Evolutionary conservation across 2,329 filamentous ascomycete genomes (phyloP).

Genomic region (Coniochaeta pulveracea): DNA sequence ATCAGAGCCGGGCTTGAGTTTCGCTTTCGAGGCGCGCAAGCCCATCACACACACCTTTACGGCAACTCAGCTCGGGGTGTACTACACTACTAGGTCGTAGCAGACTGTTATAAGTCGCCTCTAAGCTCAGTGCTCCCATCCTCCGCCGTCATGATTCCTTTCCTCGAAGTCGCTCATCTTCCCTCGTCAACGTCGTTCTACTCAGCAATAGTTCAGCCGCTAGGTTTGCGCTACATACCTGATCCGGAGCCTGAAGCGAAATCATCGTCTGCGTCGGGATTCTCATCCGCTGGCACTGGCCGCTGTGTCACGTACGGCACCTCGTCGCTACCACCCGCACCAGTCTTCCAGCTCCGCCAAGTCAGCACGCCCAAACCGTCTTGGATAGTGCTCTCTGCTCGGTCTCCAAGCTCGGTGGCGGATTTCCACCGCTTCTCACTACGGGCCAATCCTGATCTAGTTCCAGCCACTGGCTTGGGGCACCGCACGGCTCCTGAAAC

Average conservation of each 20-base stretch:
- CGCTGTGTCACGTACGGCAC: slow-evolving; percentile 31
- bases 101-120: too few relatives aligned
- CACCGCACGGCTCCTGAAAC: background rate
- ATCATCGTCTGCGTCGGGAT: slow-evolving; percentile 2
- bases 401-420: slow-evolving; percentile 52
- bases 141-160: slow-evolving; percentile 30
- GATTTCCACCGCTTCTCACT: slow-evolving; percentile 62
- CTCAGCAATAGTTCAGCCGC: slow-evolving; percentile 63
- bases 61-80: too few relatives aligned
- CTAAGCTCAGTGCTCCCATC: too few relatives aligned
- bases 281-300: slow-evolving; percentile 9
- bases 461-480: background rate
- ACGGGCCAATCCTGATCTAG: slow-evolving; percentile 37
- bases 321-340: slow-evolving; percentile 17
- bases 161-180: slow-evolving; percentile 61
- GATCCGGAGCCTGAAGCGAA: slow-evolving; percentile 16
- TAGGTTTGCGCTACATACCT: slow-evolving; percentile 60
- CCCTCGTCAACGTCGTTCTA: slow-evolving; percentile 77
- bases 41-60: too few relatives aligned
- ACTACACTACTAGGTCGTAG: too few relatives aligned
- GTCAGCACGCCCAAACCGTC: slow-evolving; percentile 28
- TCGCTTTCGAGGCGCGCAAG: too few relatives aligned
- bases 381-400: slow-evolving; percentile 56
- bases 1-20: too few relatives aligned
- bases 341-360: slow-evolving; percentile 34